These are phyloP conservation scores for Claviceps fusiformis DNA, from an alignment of 2,329 filamentous ascomycete species.

Conservation along the genomic window DNA sequence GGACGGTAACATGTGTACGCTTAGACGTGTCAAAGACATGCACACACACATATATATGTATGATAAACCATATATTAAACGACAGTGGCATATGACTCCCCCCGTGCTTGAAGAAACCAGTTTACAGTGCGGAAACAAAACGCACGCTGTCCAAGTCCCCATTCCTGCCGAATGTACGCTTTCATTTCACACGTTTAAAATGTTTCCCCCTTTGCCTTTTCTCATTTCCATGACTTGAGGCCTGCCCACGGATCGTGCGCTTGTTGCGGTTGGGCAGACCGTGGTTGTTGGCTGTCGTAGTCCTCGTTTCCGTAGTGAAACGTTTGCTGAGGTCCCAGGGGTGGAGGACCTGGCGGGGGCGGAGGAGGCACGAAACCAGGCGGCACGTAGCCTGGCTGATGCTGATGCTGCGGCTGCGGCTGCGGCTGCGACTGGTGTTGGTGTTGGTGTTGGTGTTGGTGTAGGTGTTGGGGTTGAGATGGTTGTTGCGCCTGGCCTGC, in stretches of 20 bases:
- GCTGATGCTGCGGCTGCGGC: conserved; percentile 12
- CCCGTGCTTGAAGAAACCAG: neutral
- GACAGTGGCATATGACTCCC: neutral
- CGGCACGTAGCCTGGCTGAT: conserved; percentile 31
- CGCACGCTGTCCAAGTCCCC: too few relatives aligned
- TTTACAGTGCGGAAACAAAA: too few relatives aligned
- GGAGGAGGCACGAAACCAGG: conserved; percentile 49
- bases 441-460: neutral
- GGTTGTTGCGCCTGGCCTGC: conserved; percentile 15
- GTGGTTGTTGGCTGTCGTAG: conserved; percentile 14
- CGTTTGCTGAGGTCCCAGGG: conserved; percentile 48
- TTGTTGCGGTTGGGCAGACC: conserved; percentile 22
- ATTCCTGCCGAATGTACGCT: neutral
- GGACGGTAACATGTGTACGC: too few relatives aligned
- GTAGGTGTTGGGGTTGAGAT: neutral
- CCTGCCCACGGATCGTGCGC: conserved; percentile 38
- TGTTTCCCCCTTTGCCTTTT: too few relatives aligned
- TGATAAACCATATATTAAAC: neutral
- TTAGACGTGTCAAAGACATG: too few relatives aligned
- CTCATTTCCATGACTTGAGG: conserved; percentile 36
- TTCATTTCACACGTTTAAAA: neutral
- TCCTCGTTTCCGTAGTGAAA: conserved; percentile 35
- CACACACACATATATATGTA: too few relatives aligned
- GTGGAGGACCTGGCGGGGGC: conserved; percentile 48
- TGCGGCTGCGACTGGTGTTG: neutral